Base-by-base conservation (phyloP, 176 grass and related monocot species). In the Oryza punctata region DNA sequence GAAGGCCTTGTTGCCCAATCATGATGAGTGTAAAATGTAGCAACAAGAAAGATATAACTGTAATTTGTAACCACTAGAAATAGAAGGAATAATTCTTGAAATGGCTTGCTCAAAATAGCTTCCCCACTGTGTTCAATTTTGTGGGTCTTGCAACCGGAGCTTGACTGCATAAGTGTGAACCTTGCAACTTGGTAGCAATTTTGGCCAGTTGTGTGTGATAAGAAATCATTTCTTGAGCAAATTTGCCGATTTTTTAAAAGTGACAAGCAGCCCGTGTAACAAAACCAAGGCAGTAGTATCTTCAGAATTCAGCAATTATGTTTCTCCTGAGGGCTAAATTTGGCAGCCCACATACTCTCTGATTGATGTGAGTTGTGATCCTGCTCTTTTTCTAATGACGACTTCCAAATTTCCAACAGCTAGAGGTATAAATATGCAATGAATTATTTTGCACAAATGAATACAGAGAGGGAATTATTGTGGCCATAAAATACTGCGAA, bases 41-140 rank as follows among this genome's bases (percentile, higher is more conserved):
- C 67, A 82, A 47, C 21, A 78, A 63, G 57, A 82, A 44, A 70
- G 18, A 23, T 10, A 28, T 37, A 15, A 18, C 9, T 87, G 71
- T 68, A 75, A 81, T 28, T 38, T 76, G 84, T 86, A 76, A 72
- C 50, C 35, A 73, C 1, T 26, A 63, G 84, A 57, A 78, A 37
- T 90, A 63, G 73, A 72, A 30, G 65, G 46, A 81, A 85, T 77
- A 82, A 90, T 90, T 59, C 75, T 68, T 74, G 3, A 26, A 32
- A 30, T 85, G 63, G 81, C 43, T n/a, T 57, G 52, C 52, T 57
- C 52, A 57, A 16, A 3, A 57, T 47, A 47, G 45, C 1, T n/a
- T 57, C 12, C 7, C 12, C 6, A 9, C 2, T 57, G 64, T 71
- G 49, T 1, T 46, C 24, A 18, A 18, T 27, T 6, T 18, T 27